Conservation (phyloP, 352 stramenopile genomes). For the Poterioochromonas sp. region DNA sequence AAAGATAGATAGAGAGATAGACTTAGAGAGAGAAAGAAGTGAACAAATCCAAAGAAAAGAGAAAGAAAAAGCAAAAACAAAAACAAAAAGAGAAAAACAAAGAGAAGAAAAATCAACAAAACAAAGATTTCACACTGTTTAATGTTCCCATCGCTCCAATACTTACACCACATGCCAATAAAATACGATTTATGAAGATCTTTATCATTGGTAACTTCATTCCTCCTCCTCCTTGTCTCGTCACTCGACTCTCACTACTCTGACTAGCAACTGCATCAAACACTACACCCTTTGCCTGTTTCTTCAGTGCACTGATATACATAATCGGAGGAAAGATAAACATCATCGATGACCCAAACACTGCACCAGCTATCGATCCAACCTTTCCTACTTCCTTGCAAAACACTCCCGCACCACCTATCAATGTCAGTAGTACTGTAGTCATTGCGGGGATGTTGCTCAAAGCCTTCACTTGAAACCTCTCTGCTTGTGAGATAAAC, state of each 20-base stretch:
- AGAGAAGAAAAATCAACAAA: no score
- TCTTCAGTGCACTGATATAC: not conserved
- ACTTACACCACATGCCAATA: not conserved
- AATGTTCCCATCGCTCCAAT: not conserved
- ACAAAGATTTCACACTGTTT: not conserved
- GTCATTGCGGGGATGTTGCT: no score
- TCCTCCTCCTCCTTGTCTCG: not conserved
- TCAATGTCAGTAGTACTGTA: not conserved
- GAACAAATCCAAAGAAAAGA: no score
- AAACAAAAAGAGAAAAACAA: no score
- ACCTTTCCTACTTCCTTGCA: not conserved
- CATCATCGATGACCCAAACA: conserved; percentile 22
- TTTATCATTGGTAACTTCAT: not conserved
- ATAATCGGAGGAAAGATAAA: conserved; percentile 23
- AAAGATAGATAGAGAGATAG: no score
- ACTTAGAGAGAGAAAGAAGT: no score
- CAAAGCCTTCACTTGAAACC: no score
- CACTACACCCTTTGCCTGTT: not conserved
- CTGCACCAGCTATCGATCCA: not conserved
- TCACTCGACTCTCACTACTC: no score
- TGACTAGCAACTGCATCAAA: no score
- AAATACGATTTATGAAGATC: not conserved
- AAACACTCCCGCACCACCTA: not conserved
- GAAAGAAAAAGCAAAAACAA: no score
- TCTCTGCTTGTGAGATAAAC: not conserved